Conservation (phyloP, 2,329 filamentous ascomycete species). For the Fusarium pseudocircinatum region DNA sequence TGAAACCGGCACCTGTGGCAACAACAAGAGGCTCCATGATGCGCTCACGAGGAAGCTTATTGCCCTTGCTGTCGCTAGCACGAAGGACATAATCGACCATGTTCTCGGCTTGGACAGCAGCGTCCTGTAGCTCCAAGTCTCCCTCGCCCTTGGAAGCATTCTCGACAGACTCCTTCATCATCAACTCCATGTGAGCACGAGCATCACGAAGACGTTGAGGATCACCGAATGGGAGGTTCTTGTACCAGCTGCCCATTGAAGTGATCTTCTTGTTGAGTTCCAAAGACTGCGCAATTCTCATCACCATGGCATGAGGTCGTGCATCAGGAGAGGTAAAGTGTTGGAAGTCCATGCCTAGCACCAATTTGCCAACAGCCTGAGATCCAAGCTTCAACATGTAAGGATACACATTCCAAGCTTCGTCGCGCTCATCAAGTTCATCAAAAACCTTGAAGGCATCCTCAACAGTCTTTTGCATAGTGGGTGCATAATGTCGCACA, state of each 20-base stretch:
- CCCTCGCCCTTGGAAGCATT: constrained; percentile 50
- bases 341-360: constrained; percentile 57
- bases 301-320: constrained; percentile 61
- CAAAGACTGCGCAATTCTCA: constrained; percentile 59
- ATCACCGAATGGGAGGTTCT: constrained; percentile 66
- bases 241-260: constrained; percentile 65
- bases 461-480: constrained; percentile 65
- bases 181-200: constrained; percentile 46
- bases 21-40: constrained; percentile 55
- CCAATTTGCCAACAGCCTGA: constrained; percentile 56
- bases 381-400: constrained; percentile 61
- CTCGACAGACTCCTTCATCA: constrained; percentile 52
- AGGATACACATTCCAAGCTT: constrained; percentile 60
- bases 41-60: constrained; percentile 57
- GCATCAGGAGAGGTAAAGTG: constrained; percentile 58
- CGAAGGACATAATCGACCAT: constrained; percentile 61
- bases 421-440: constrained; percentile 58
- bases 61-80: constrained; percentile 63
- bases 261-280: constrained; percentile 68
- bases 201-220: constrained; percentile 54
- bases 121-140: constrained; percentile 57
- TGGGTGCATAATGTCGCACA: constrained; percentile 67
- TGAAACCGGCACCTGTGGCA: constrained; percentile 67
- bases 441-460: constrained; percentile 61
- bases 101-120: constrained; percentile 59